Evolutionary conservation across 2,329 filamentous ascomycete species (phyloP), one percentile per base, ranked within the genome.

Genomic region (Cladophialophora psammophila): DNA sequence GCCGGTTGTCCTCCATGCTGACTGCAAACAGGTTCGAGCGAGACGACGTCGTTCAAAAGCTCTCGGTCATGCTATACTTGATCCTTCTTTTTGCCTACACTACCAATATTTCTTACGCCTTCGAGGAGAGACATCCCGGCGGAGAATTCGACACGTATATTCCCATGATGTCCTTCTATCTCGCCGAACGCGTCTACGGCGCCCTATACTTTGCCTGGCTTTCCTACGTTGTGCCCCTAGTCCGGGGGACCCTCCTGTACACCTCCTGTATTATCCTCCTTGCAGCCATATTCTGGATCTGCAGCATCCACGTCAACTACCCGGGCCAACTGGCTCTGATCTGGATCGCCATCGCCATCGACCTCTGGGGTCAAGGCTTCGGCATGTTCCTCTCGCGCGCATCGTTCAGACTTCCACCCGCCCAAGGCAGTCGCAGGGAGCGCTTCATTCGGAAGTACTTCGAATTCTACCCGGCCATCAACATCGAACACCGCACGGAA

Each of bases 371-470:
- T 12, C 58, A 61, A 53, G 58, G 58, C 20, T 35, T 61, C n/a
- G 58, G 58, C 45, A 53, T 61, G 58, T 61, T 61, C 18, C 58
- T 61, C n/a, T 61, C 58, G 10, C 58, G 58, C 58, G 58, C 45
- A 31, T 52, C 58, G 12, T n/a, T 9, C 45, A 35, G 50, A 15
- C 12, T 31, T 18, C 2, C 2, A 10, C 34, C 18, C 20, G 34
- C 35, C 13, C 35, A 36, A 13, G 32, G 42, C 13, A 35, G 58
- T 15, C 45, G 42, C 31, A 40, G 48, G 18, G 42, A 52, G 18
- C 58, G 58, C 45, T 61, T 52, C 31, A 36, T 61, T 13, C 58
- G 45, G 12, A 61, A 61, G 48, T 52, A 61, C 45, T 61, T 61
- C 20, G 58, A 52, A 53, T 61, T 61, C 35, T 61, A 61, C 34